Percentiles rank a stretch among this genome's conserved stretches.
Evolutionary conservation across 1,284 basidiomycete genomes (phyloP).

Genomic region (Inonotus hispidus): DNA sequence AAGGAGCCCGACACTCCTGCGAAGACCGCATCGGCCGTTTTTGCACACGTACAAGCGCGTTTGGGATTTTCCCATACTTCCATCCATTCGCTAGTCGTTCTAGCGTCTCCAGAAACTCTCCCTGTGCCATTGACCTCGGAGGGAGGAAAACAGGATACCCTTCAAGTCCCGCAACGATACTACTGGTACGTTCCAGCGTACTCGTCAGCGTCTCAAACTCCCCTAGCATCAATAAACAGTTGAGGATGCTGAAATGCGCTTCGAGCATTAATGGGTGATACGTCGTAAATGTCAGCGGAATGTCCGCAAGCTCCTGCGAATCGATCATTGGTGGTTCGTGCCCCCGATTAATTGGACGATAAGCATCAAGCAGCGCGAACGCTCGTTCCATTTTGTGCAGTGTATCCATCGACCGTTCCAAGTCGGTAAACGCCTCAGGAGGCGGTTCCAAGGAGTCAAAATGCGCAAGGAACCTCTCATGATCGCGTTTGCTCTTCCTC

Average conservation of each 20-base stretch:
- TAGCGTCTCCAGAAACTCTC: slow-evolving; percentile 75
- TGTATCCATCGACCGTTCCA: slow-evolving; percentile 33
- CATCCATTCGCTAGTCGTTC: slow-evolving; percentile 71
- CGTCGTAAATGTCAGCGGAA: slow-evolving; percentile 60
- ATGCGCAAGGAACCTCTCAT: slow-evolving; percentile 72
- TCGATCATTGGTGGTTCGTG: slow-evolving; percentile 28
- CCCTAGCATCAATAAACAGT: slow-evolving; percentile 67
- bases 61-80: slow-evolving; percentile 27
- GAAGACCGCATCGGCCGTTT: slow-evolving; percentile 19
- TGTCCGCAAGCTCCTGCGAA: slow-evolving; percentile 25
- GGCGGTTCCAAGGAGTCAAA: slow-evolving; percentile 64
- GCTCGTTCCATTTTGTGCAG: slow-evolving; percentile 56
- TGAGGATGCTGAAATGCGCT: slow-evolving; percentile 70
- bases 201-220: slow-evolving; percentile 57
- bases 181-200: slow-evolving; percentile 56
- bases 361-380: slow-evolving; percentile 58
- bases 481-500: slow-evolving; percentile 70
- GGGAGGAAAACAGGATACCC: slow-evolving; percentile 81
- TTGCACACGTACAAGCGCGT: slow-evolving; percentile 6
- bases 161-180: slow-evolving; percentile 70
- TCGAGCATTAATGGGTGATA: slow-evolving; percentile 83
- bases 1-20: slow-evolving; percentile 8
- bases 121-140: slow-evolving; percentile 78
- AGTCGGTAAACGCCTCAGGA: slow-evolving; percentile 8
- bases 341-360: slow-evolving; percentile 46